Percentiles rank a stretch among this genome's conserved stretches.
Conservation (phyloP, 1,139 yeast species). For the Magnusiomyces suaveolens region DNA sequence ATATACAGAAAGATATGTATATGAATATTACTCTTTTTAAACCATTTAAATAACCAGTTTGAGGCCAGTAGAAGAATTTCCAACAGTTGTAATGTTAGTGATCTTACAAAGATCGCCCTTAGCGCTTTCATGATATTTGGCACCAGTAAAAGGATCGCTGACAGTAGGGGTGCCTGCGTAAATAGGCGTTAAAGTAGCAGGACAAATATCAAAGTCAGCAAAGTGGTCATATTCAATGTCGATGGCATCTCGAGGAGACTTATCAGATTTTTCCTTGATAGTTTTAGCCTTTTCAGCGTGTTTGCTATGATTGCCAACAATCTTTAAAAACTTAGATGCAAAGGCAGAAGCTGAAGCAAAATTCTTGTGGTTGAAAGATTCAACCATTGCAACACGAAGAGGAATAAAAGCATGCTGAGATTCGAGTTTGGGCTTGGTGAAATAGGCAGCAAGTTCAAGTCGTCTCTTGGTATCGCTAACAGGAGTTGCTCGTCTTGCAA, state of each 20-base stretch:
- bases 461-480: conserved; percentile 68
- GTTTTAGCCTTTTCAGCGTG: conserved; percentile 85
- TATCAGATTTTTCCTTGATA: conserved; percentile 69
- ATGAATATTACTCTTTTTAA: neutral
- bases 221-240: conserved; percentile 88
- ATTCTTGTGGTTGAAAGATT: conserved; percentile 79
- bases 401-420: conserved; percentile 81
- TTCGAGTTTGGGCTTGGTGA: conserved; percentile 75
- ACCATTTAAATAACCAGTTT: conserved; percentile 28
- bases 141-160: conserved; percentile 83
- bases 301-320: conserved; percentile 40
- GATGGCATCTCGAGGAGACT: conserved; percentile 72
- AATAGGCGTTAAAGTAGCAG: conserved; percentile 79
- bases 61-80: conserved; percentile 91
- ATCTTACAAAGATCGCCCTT: conserved; percentile 73
- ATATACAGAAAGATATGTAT: too few relatives aligned
- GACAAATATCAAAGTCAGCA: conserved; percentile 86
- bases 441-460: conserved; percentile 90
- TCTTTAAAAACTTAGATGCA: conserved; percentile 70
- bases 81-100: conserved; percentile 69
- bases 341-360: conserved; percentile 82
- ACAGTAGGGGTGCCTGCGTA: conserved; percentile 64
- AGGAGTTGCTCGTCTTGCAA: conserved; percentile 73
- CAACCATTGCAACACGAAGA: conserved; percentile 89
- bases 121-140: conserved; percentile 67